A percentile compares a stretch with the other conserved stretches of the same genome.
Conservation (phyloP, 2,329 filamentous ascomycete genomes). For the Blumeria graminis region DNA sequence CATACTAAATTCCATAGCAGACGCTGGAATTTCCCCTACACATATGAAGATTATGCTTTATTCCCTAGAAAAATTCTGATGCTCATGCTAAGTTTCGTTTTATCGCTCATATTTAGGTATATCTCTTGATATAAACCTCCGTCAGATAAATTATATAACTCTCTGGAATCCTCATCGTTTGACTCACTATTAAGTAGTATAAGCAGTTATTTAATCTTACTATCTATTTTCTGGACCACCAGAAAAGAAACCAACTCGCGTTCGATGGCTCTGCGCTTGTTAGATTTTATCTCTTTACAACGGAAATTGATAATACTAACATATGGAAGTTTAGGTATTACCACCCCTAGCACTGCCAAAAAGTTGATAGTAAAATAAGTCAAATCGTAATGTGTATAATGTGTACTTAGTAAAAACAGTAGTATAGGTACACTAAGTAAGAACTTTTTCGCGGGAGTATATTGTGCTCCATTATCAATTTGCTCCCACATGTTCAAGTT, state of each 20-base stretch:
- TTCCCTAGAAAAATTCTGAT: no score
- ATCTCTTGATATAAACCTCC: no score
- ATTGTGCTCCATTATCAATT: conserved; percentile 96
- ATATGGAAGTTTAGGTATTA: conserved; percentile 88
- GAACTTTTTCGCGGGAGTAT: conserved; percentile 97
- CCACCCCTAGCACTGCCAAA: conserved; percentile 69
- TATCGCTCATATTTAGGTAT: no score
- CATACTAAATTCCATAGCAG: no score
- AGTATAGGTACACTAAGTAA: conserved; percentile 82
- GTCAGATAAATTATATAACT: no score
- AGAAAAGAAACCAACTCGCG: conserved; percentile 53
- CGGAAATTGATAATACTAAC: conserved; percentile 27
- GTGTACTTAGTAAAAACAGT: conserved; percentile 86
- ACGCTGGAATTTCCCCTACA: no score
- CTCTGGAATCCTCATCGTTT: no score
- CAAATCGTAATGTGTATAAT: conserved; percentile 96
- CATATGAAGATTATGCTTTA: no score
- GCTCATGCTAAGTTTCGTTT: no score
- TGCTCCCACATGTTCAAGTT: conserved; percentile 99
- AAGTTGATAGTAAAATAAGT: conserved; percentile 97
- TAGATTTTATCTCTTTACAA: conserved; percentile 7
- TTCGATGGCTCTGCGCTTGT: conserved; percentile 41
- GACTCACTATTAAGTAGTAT: no score
- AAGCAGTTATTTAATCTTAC: background rate
- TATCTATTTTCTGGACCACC: conserved; percentile 36